These are phyloP conservation scores for Hygrophorus pudorinus DNA, from an alignment of 768 basidiomycete genomes.

Conservation along the genomic window DNA sequence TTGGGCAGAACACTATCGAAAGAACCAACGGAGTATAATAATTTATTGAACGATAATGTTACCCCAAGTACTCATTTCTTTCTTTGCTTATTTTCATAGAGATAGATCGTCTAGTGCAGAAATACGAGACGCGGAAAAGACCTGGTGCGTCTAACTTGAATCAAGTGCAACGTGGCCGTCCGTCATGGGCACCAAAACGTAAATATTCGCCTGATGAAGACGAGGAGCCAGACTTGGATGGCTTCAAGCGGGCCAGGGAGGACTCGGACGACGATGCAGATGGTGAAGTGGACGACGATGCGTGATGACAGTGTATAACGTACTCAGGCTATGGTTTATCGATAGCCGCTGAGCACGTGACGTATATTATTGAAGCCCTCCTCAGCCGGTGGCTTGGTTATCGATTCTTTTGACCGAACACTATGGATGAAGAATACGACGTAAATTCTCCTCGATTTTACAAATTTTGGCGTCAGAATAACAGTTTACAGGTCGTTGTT, in stretches of 20 bases:
- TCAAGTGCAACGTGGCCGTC: slow-evolving; percentile 20
- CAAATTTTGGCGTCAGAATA: slow-evolving; percentile 11
- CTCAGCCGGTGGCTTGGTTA: slow-evolving; percentile 11
- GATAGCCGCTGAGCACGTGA: slow-evolving; percentile 12
- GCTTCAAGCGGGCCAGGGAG: background rate
- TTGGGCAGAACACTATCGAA: slow-evolving; percentile 54
- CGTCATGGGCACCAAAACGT: slow-evolving; percentile 18
- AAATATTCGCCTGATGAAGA: background rate
- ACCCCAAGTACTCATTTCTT: slow-evolving; percentile 1
- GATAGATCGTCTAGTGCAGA: slow-evolving; percentile 27
- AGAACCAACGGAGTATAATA: slow-evolving; percentile 36
- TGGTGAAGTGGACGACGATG: slow-evolving; percentile 17
- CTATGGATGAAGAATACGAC: slow-evolving; percentile 98
- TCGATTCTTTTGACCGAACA: slow-evolving; percentile 16
- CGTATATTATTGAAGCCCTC: background rate
- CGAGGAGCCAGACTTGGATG: background rate
- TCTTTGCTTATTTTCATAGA: slow-evolving; percentile 21
- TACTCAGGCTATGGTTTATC: no score
- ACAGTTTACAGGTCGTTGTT: slow-evolving; percentile 58
- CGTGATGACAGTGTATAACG: no score
- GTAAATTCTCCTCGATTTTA: slow-evolving; percentile 31
- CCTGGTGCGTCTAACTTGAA: slow-evolving; percentile 15
- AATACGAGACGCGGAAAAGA: slow-evolving; percentile 19
- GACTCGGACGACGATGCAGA: slow-evolving; percentile 13
- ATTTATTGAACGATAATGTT: background rate